Evolutionary conservation across 2,329 filamentous ascomycete species (phyloP).

Genomic region (Hymenoscyphus linearis): DNA sequence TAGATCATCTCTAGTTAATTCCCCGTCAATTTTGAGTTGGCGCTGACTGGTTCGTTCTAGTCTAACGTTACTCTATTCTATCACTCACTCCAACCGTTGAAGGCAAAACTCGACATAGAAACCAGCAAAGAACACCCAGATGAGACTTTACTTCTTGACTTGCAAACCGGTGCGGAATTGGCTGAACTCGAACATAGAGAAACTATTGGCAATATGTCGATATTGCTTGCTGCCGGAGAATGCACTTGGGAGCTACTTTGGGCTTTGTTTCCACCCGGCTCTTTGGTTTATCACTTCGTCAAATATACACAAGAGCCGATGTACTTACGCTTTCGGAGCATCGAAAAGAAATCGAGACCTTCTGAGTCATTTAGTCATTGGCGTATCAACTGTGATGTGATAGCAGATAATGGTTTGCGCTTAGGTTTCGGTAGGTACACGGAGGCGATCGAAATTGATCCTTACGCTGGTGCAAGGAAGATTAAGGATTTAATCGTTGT

Average conservation of each 20-base stretch:
- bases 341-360: not conserved
- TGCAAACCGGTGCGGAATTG: not conserved
- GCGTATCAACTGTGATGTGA: not conserved
- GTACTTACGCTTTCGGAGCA: not conserved
- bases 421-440: not conserved
- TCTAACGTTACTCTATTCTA: not conserved
- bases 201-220: not conserved
- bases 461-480: not conserved
- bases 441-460: not conserved
- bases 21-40: not conserved
- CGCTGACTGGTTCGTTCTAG: not conserved
- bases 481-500: not conserved
- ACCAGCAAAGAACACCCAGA: not conserved
- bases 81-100: not conserved
- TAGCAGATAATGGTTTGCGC: not conserved
- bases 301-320: not conserved
- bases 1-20: not conserved
- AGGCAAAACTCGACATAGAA: not conserved
- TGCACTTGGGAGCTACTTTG: slow-evolving; percentile 1
- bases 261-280: not conserved
- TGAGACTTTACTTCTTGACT: not conserved
- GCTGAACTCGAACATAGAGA: not conserved
- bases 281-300: slow-evolving; percentile 1
- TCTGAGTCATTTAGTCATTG: not conserved
- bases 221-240: not conserved